phyloP scores from a whole-genome alignment of 371 early-diverging fungal species.

The Dichotomocladium elegans region DNA sequence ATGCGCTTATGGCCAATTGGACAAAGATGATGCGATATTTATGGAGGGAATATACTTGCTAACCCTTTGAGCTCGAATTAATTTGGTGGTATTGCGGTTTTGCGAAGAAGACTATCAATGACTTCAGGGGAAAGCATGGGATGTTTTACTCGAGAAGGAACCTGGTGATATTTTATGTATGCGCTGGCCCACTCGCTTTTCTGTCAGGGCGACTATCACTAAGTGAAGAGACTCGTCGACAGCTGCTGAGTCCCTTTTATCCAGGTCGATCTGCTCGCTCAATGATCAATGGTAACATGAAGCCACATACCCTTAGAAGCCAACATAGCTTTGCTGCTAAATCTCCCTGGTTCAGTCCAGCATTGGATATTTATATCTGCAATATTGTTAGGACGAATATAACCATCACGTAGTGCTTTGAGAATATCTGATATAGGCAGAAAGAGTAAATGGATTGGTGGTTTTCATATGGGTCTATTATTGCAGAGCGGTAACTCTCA shows the following conservation, averaged over 20 bases:
- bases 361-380: constrained; percentile 7
- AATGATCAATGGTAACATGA: constrained; percentile 21
- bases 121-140: too few species aligned
- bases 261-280: constrained; percentile 18
- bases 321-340: too few species aligned
- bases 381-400: not conserved
- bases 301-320: constrained; percentile 15
- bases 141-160: too few species aligned
- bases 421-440: not conserved
- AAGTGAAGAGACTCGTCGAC: not conserved
- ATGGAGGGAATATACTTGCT: too few species aligned
- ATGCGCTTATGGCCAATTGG: too few species aligned
- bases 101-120: not conserved
- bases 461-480: not conserved
- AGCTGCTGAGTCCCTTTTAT: constrained; percentile 7
- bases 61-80: too few species aligned
- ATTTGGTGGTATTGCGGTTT: not conserved
- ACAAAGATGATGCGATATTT: too few species aligned
- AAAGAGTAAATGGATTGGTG: too few species aligned
- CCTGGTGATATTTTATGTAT: too few species aligned
- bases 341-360: not conserved
- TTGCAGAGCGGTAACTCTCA: constrained; percentile 3
- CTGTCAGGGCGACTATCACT: constrained; percentile 8
- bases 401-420: constrained; percentile 3
- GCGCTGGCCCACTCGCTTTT: too few species aligned